Evolutionary conservation across 306 rosid genomes (phyloP).

Genomic region (Parietaria judaica): DNA sequence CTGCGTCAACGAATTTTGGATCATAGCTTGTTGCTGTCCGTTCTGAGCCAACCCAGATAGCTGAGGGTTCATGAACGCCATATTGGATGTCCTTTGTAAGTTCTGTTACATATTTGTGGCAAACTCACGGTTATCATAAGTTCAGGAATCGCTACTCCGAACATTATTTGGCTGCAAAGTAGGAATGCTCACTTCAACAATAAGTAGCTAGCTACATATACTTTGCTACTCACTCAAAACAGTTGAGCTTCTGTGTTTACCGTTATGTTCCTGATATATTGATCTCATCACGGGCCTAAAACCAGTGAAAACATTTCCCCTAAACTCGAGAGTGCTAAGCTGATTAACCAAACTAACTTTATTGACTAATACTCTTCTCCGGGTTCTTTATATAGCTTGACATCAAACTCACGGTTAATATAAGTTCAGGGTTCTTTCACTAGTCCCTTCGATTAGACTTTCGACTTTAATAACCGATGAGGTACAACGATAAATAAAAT

Average conservation of each 20-base stretch:
- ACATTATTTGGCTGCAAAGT: too few species aligned
- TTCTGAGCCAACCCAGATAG: slow-evolving; percentile 75
- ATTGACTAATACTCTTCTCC: too few species aligned
- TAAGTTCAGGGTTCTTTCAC: background rate
- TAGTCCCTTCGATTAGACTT: background rate
- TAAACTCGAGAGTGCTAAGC: too few species aligned
- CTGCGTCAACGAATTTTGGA: slow-evolving; percentile 62
- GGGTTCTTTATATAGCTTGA: too few species aligned
- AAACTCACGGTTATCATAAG: slow-evolving; percentile 8
- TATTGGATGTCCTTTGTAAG: slow-evolving; percentile 65
- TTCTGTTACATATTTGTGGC: slow-evolving; percentile 54
- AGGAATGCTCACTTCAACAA: too few species aligned
- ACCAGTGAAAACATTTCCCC: too few species aligned
- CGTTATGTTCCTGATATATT: too few species aligned
- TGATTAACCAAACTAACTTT: too few species aligned
- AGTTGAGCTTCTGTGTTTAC: background rate
- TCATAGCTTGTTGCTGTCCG: slow-evolving; percentile 60
- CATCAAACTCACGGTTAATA: background rate
- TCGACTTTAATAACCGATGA: background rate
- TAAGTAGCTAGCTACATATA: background rate
- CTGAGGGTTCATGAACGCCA: slow-evolving; percentile 75
- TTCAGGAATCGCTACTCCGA: too few species aligned
- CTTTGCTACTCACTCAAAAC: background rate
- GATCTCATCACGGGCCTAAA: too few species aligned
- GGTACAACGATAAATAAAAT: slow-evolving; percentile 1